These are phyloP conservation scores for Beauveria brongniartii DNA, from an alignment of 2,329 filamentous ascomycete species.

Conservation along the genomic window DNA sequence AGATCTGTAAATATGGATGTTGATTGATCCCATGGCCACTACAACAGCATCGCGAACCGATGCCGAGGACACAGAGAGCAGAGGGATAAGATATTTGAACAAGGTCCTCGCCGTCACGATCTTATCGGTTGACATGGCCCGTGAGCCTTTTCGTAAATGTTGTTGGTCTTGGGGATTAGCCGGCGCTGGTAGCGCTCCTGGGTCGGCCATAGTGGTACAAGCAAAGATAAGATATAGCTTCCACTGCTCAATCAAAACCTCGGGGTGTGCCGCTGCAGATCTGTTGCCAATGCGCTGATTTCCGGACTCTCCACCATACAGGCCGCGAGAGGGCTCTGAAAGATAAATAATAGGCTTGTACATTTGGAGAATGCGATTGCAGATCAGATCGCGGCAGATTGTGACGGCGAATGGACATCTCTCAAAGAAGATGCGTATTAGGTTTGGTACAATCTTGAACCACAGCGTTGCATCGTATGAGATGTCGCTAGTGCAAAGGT, in stretches of 20 bases:
- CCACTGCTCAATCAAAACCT: constrained; percentile 93
- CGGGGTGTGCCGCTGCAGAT: constrained; percentile 65
- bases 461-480: constrained; percentile 92
- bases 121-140: constrained; percentile 58
- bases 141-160: constrained; percentile 76
- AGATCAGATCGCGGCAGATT: constrained; percentile 84
- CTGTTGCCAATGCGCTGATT: constrained; percentile 44
- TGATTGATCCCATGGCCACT: constrained; percentile 86
- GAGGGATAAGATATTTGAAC: constrained; percentile 85
- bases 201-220: constrained; percentile 86
- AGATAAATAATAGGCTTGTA: constrained; percentile 74
- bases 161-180: constrained; percentile 47
- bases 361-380: constrained; percentile 87
- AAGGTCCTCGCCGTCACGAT: constrained; percentile 82
- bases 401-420: constrained; percentile 87
- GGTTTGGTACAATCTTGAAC: constrained; percentile 96
- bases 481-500: constrained; percentile 90
- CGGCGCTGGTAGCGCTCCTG: constrained; percentile 46
- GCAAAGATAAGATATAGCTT: constrained; percentile 96
- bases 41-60: constrained; percentile 87
- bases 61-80: constrained; percentile 70
- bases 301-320: constrained; percentile 52
- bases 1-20: constrained; percentile 85
- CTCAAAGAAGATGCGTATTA: constrained; percentile 84
- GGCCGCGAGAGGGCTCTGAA: constrained; percentile 62